Base-by-base conservation (phyloP, 139 green algal species). In the Desmodesmus armatus region DNA sequence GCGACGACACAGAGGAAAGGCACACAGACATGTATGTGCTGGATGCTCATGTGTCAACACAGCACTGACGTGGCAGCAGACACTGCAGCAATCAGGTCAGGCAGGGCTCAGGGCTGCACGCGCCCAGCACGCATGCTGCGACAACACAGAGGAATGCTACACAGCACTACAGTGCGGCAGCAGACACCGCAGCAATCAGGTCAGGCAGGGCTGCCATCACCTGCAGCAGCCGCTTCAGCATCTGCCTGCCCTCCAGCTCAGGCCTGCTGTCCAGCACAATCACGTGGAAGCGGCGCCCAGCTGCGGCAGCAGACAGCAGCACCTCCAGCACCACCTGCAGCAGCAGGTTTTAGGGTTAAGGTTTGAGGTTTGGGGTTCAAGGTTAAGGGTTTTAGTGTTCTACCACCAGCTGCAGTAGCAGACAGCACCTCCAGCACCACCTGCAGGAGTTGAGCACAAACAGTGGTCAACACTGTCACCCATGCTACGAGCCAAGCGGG, bases 181-280 rank as follows among this genome's bases (percentile, higher is more conserved):
- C 47, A 13, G 47, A 7, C 31, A 7, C 2, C 21, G 2, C 25
- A 66, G n/a, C 7, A 29, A 58, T 58, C 23, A 65, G 55, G 23
- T 13, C 2, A 44, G 3, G 29, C 63, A 72, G 31, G 19, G 0
- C 5, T 31, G n/a, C 21, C 11, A 40, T 6, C 75, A 82, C 79
- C n/a, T 86, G 41, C 74, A 93, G 53, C 39, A 95, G 79, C 5
- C 82, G 73, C 25, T 79, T 58, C 73, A 99, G 85, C 63, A 97
- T 90, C 40, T 87, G 55, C 53, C 89, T 88, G 3, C 97, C 96
- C 78, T 98, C 96, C 33, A 94, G 72, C 70, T 96, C 92, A 2
- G 97, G 97, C 31, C 96, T 88, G 1, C 91, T 90, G 89, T 98
- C 96, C 66, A 94, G 92, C 49, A 99, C 92, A 21, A 99, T 83